Evolutionary conservation across 805 yeast genomes (phyloP).

Genomic region (Sugiyamaella lignohabitans): DNA sequence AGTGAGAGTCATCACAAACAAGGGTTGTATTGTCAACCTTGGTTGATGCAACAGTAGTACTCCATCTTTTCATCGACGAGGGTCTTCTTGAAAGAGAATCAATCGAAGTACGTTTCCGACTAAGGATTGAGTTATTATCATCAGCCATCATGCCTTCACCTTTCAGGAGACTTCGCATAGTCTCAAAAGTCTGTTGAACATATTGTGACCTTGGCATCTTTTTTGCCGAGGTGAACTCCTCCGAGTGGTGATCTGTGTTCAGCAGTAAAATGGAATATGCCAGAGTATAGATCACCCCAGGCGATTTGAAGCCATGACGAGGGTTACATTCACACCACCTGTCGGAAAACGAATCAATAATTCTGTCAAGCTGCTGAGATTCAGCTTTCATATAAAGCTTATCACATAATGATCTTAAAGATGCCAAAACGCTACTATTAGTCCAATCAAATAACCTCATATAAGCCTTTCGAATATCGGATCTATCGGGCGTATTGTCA

Average conservation of each 20-base stretch:
- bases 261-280: conserved; percentile 65
- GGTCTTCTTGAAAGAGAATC: conserved; percentile 10
- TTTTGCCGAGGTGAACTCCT: conserved; percentile 30
- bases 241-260: conserved; percentile 70
- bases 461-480: conserved; percentile 15
- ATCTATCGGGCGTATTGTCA: conserved; percentile 18
- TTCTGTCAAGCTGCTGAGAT: conserved; percentile 71
- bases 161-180: conserved; percentile 15
- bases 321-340: conserved; percentile 52
- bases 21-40: conserved; percentile 12
- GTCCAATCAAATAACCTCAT: conserved; percentile 38
- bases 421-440: conserved; percentile 43
- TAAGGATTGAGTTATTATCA: conserved; percentile 1
- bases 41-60: conserved; percentile 7
- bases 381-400: conserved; percentile 74
- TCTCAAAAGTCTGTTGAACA: conserved; percentile 21
- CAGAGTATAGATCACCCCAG: conserved; percentile 58
- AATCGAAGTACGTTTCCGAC: conserved; percentile 4
- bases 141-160: conserved; percentile 9
- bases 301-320: conserved; percentile 43
- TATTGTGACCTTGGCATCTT: conserved; percentile 33
- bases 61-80: conserved; percentile 15
- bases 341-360: conserved; percentile 59
- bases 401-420: conserved; percentile 56
- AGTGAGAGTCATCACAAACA: conserved; percentile 8